phyloP scores from a whole-genome alignment of 1,284 basidiomycete genomes.

The Macrocybe sp. region DNA sequence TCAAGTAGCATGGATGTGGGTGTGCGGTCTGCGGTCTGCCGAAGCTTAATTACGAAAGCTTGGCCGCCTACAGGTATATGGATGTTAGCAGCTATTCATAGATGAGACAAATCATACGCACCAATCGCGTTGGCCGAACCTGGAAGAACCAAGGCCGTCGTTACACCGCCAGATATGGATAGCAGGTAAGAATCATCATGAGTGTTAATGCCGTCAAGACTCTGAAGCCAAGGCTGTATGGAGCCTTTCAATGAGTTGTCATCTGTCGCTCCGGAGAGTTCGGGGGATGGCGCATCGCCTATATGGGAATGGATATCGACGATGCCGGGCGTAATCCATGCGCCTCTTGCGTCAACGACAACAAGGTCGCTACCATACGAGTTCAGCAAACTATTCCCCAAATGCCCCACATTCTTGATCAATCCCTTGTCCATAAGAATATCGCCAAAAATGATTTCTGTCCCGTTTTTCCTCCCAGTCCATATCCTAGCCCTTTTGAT shows the following conservation, averaged over 20 bases:
- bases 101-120: conserved; percentile 12
- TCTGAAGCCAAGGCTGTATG: conserved; percentile 57
- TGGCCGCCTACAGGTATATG: conserved; percentile 40
- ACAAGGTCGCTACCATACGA: conserved; percentile 26
- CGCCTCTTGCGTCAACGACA: conserved; percentile 40
- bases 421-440: conserved; percentile 51
- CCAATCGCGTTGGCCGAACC: conserved; percentile 42
- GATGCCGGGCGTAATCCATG: conserved; percentile 55
- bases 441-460: conserved; percentile 45
- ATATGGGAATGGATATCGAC: conserved; percentile 78
- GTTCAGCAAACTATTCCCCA: conserved; percentile 22
- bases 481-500: conserved; percentile 44
- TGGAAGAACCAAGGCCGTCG: conserved; percentile 57
- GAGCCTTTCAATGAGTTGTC: conserved; percentile 50
- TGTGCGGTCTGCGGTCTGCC: conserved; percentile 47
- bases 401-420: conserved; percentile 44
- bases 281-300: conserved; percentile 38
- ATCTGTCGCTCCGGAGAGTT: conserved; percentile 41
- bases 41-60: conserved; percentile 63
- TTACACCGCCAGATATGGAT: conserved; percentile 63
- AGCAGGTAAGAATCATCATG: conserved; percentile 54
- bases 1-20: conserved; percentile 56
- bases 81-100: neutral
- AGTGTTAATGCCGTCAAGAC: conserved; percentile 58
- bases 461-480: conserved; percentile 53